phyloP scores from a whole-genome alignment of 2,329 filamentous ascomycete species.

The Xylaria sp. region DNA sequence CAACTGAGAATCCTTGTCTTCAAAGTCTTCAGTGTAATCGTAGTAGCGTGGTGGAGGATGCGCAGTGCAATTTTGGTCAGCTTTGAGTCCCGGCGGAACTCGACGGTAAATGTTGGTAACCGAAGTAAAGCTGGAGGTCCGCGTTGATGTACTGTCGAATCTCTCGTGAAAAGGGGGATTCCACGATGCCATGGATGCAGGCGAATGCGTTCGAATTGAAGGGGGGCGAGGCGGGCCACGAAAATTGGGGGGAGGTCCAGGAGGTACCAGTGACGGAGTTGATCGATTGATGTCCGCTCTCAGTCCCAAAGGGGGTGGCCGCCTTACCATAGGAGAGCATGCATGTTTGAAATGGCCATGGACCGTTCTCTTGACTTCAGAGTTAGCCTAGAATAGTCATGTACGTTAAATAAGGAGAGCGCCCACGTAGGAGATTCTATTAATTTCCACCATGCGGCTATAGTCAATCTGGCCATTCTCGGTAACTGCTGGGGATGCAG shows the following conservation, averaged over 20 bases:
- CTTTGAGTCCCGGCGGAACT: conserved; percentile 45
- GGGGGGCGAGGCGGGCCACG: conserved; percentile 40
- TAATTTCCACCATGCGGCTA: conserved; percentile 62
- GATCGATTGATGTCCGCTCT: conserved; percentile 57
- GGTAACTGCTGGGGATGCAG: conserved; percentile 62
- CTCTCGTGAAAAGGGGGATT: conserved; percentile 49
- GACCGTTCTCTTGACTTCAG: conserved; percentile 55
- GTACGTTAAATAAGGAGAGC: background rate
- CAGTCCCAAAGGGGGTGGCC: conserved; percentile 54
- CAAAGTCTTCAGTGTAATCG: conserved; percentile 65
- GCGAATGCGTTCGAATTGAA: conserved; percentile 51
- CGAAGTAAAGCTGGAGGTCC: conserved; percentile 63
- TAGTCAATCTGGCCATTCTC: conserved; percentile 62
- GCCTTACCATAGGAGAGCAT: conserved; percentile 52
- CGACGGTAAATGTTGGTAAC: conserved; percentile 61
- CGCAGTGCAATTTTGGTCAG: conserved; percentile 37
- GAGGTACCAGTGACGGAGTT: conserved; percentile 53
- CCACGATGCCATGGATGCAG: conserved; percentile 51
- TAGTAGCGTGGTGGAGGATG: conserved; percentile 58
- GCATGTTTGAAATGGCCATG: conserved; percentile 57
- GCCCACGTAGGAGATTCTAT: conserved; percentile 60
- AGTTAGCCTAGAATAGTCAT: conserved; percentile 30
- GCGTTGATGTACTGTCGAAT: conserved; percentile 52
- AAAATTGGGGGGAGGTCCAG: conserved; percentile 39
- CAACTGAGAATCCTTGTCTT: conserved; percentile 46